These are phyloP conservation scores for Telopea speciosissima DNA, from an alignment of 177 flowering plant species.

Conservation along the genomic window DNA sequence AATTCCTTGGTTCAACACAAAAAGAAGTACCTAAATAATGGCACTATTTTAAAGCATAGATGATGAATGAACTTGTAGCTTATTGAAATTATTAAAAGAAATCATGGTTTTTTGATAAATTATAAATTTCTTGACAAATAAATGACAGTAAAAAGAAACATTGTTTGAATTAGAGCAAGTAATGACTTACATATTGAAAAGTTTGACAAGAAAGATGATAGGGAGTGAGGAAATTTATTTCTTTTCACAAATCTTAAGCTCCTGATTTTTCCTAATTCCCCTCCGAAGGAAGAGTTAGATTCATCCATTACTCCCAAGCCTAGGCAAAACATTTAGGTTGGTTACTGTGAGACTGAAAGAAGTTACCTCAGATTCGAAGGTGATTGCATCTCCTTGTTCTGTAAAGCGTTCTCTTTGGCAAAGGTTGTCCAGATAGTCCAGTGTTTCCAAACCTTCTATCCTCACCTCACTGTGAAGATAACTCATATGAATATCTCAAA, in stretches of 20 bases:
- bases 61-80: not conserved
- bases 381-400: conserved; percentile 92
- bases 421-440: conserved; percentile 91
- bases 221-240: not conserved
- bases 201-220: not conserved
- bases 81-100: no score
- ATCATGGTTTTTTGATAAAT: not conserved
- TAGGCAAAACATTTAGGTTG: not conserved
- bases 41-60: not conserved
- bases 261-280: not conserved
- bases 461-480: conserved; percentile 70
- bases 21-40: not conserved
- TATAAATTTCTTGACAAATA: no score
- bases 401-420: conserved; percentile 70
- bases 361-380: conserved; percentile 86
- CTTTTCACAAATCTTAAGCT: not conserved
- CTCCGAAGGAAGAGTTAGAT: not conserved
- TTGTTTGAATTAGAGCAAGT: not conserved
- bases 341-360: not conserved
- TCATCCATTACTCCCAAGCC: not conserved
- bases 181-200: not conserved
- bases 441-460: conserved; percentile 94
- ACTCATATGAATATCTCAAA: not conserved
- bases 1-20: not conserved
- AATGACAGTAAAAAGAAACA: not conserved